Evolutionary conservation across 139 green algal species (phyloP), one percentile per base, ranked within the genome.

Genomic region (Chloropicon primus): DNA sequence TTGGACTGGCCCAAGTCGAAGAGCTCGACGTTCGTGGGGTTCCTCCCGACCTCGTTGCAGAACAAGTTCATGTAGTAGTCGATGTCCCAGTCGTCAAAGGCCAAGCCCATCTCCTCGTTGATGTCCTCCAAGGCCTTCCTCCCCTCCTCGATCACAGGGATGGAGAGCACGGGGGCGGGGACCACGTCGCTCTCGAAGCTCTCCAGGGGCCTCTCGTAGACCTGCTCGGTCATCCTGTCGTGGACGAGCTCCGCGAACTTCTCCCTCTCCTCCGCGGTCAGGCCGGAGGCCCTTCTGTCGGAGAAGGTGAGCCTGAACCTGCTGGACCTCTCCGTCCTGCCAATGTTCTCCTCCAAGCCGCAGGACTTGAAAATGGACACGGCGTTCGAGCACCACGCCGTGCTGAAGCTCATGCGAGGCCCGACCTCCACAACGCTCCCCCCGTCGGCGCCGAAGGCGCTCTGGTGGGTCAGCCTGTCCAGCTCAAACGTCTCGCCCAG

Each of bases 1-100:
- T 96, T 97, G 81, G 87, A 94, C 88, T 98, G 95, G 22, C 91
- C 95, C 26, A 99, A 97, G 89, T 99, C 95, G 82, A 99, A 99
- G 0, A 99, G 93, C 89, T 99, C 95, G 41, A 99, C 95, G 76
- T 95, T 97, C 73, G 95, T 99, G 78, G 95, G 95, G 87, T 99
- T 86, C 24, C 95, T 88, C 74, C 90, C 89, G 81, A 99, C 17
- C 75, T 79, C 21, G 23, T 24, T 78, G 25, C 72, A 29, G 78
- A 97, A 97, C 79, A 97, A 85, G 54, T 83, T 72, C 23, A 87
- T 92, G 87, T 97, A 97, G 86, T 94, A 97, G 41, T 96, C 89
- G 53, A 96, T 78, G 85, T 99, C 95, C 91, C 90, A 94, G 24
- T 97, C 93, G 75, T 99, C 95, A 87, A 99, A 98, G 2, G 92